Evolutionary conservation across 345 rosid species (phyloP).

Genomic region (Moricandia arvensis): DNA sequence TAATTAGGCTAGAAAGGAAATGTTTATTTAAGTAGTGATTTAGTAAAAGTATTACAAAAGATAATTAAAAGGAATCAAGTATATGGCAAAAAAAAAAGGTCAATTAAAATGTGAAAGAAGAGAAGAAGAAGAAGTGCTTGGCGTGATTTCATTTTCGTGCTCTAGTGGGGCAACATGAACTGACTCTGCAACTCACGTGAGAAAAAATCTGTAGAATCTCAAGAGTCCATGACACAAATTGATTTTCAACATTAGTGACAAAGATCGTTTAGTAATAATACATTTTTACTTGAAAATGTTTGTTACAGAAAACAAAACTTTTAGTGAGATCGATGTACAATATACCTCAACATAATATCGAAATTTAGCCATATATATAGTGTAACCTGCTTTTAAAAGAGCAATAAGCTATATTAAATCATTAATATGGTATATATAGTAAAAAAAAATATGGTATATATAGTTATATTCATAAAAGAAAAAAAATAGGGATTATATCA

Average conservation of each 20-base stretch:
- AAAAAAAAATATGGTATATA: too few relatives aligned
- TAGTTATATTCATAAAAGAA: background rate
- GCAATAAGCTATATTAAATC: too few relatives aligned
- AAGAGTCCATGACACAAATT: constrained; percentile 1
- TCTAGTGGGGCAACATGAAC: constrained; percentile 26
- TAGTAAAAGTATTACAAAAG: background rate
- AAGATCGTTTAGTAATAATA: constrained; percentile 2
- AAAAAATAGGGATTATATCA: background rate
- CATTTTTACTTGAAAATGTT: background rate
- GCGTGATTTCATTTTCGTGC: constrained; percentile 31
- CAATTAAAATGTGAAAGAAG: constrained; percentile 24
- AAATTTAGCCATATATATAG: background rate
- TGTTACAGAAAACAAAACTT: background rate
- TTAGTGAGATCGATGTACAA: background rate
- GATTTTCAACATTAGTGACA: background rate
- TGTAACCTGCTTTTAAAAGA: background rate
- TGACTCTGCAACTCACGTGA: constrained; percentile 37
- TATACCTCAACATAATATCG: background rate
- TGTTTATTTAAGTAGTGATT: background rate
- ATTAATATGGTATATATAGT: too few relatives aligned
- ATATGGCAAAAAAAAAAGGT: constrained; percentile 2
- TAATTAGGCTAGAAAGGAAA: background rate
- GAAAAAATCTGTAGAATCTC: constrained; percentile 18
- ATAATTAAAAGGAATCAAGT: background rate
- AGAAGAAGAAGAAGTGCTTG: background rate